Evolutionary conservation across 352 stramenopile genomes (phyloP), one percentile per base, ranked within the genome.

Genomic region (Phytophthora nicotianae): DNA sequence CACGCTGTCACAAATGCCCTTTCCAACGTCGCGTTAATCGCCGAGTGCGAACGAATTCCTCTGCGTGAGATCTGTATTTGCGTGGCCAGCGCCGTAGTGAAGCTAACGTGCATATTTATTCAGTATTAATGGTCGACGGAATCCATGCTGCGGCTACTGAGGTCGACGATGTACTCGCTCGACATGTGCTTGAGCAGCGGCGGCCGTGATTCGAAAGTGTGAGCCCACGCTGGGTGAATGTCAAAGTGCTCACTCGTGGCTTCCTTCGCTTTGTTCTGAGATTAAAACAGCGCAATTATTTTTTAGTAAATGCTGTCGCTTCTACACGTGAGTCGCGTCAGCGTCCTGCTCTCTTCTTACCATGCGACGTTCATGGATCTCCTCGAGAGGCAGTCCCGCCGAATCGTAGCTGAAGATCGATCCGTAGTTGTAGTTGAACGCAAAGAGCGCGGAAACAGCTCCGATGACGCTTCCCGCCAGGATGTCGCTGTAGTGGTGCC

Each of bases 401-500:
- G 68, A 78, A 47, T 89, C 68, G 59, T 72, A 83, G 51, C 80
- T 68, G 33, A 91, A 89, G 37, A 89, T 65, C 13, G 83, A 89
- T 6, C 75, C 79, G 50, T 90, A 91, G 60, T 91, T 91, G 68
- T 89, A 89, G 40, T 53, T 75, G 57, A 84, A 89, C 17, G 72
- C 77, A 20, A 89, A 72, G 8, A 63, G 13, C 9, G 80, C 76
- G 1, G 74, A 73, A 0, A 74, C 66, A 13, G 58, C 69, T 19
- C 83, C 80, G 27, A 91, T 86, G 16, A 83, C 64, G 20, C 68
- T 81, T 17, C 82, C 82, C n/a, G 88, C 85, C 51, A 91, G 35
- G 23, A 79, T 91, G 56, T 93, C 86, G 26, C 61, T 82, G 69
- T 93, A 95, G 66, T 95, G 80, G 54, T 95, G 86, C 86, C 86